Base-by-base conservation (phyloP, 1,284 basidiomycete species). In the Pseudomicrostroma phylloplanum region DNA sequence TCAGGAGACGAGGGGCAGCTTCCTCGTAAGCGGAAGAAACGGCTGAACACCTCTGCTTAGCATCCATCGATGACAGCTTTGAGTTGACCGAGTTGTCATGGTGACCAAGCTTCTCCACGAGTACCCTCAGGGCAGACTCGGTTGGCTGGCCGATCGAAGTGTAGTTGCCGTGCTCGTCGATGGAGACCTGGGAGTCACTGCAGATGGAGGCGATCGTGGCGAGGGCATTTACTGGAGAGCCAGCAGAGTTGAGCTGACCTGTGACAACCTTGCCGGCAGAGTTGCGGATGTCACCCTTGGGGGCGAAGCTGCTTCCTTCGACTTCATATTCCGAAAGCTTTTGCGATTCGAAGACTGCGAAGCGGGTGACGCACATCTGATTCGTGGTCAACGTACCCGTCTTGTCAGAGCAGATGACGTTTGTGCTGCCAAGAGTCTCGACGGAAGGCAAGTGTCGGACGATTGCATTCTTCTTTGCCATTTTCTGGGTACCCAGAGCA, bases 71-170 rank as follows among this genome's bases (percentile, higher is more conserved):
- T 6, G 83, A 67, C 54, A 92, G 81, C 1, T 86, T 85, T 17
- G 76, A 56, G 75, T 84, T 84, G 78, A 83, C 80, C 1, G 71
- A 56, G 39, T 64, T 65, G 62, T 83, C 80, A 58, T 83, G 72
- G 30, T 82, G 81, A 1, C 82, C 83, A 42, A 86, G 81, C 80
- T 97, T 98, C 82, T 98, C 94, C 21, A 88, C 91, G 6, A 98
- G 85, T 46, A 75, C 73, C 56, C 74, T 74, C 51, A 79, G 67
- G 8, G 76, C 76, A 2, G 76, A 76, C 63, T 79, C 94, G 1
- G 96, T 99, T 8, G 96, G 94, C 81, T 98, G 93, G 23, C 94
- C 94, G 49, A 99, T 85, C 72, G 91, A 92, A 60, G 83, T 80
- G 80, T 96, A 96, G 1, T 82, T 74, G 53, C 85, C 83, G 79